Evolutionary conservation across 1,284 basidiomycete species (phyloP), one percentile per base, ranked within the genome.

Genomic region (Ganoderma lucidum): DNA sequence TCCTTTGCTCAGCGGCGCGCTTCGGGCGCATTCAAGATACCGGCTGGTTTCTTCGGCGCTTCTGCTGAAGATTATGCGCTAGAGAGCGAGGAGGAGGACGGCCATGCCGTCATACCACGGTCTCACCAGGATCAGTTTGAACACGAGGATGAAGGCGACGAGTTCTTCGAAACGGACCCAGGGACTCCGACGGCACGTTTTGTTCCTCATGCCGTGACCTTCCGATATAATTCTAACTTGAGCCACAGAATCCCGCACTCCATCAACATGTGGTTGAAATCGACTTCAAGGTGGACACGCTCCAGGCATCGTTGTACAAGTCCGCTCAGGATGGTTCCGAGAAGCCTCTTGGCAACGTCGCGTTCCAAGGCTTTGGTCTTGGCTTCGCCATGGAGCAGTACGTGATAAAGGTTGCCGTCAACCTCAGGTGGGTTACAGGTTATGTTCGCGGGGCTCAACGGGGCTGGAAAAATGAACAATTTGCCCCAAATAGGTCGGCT

Each of bases 251-350:
- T 66, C 83, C 83, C 9, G 90, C 91, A 71, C 79, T 94, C 51
- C 91, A 89, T 73, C 98, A 99, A 78, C 93, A 93, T 76, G 87
- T 88, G 1, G 96, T 99, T 74, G 95, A 98, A 81, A 85, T 99
- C 72, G 86, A 93, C 63, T 99, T 99, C 81, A 85, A 91, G 45
- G 98, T 99, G 48, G 95, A 96, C 68, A 89, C 89, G 65, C 85
- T 99, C n/a, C 88, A 93, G 65, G 96, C 93, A 0, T 91, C 93
- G 3, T 85, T 99, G 65, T 96, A 88, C 77, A 95, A 94, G 72
- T 88, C 90, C 2, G 82, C 82, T 53, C 79, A 83, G 44, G 85
- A 89, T 63, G 89, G 88, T 37, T 78, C 82, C 2, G 96, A 98
- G 73, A 89, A 85, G 68, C 83, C 86, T 6, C 83, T 99, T 15